Conservation (phyloP, 2,329 filamentous ascomycete species). For the Alternaria ventricosa region DNA sequence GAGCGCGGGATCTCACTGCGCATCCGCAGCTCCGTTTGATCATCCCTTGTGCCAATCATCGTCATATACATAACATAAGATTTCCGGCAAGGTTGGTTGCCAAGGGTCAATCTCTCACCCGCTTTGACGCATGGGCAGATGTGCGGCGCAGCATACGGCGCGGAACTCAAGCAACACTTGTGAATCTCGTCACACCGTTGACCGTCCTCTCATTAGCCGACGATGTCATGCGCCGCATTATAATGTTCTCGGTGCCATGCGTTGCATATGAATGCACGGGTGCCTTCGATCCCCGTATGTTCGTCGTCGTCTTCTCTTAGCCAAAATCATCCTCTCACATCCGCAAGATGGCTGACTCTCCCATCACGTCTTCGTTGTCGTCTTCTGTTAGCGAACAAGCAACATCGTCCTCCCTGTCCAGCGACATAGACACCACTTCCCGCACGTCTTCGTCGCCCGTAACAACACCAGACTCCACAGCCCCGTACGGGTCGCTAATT, state of each 20-base stretch:
- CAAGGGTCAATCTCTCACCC: neutral
- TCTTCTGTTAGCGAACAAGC: neutral
- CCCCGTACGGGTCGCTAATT: neutral
- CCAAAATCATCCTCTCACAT: neutral
- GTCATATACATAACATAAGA: neutral
- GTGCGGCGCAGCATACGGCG: neutral
- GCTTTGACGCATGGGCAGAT: neutral
- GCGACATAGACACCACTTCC: neutral
- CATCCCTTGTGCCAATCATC: neutral
- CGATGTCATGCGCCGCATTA: neutral
- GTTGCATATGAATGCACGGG: neutral
- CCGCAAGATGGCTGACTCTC: neutral
- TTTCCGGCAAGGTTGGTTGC: neutral
- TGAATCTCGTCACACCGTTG: neutral
- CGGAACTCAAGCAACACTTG: neutral
- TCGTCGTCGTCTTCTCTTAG: neutral
- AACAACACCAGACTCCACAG: neutral
- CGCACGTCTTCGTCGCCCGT: neutral
- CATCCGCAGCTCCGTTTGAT: neutral
- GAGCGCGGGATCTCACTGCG: neutral
- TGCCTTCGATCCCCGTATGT: neutral
- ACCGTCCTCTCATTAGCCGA: neutral
- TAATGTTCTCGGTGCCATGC: neutral
- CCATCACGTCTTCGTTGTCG: neutral
- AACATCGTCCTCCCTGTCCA: neutral